A percentile compares a stretch with the other conserved stretches of the same genome.
Evolutionary conservation across 176 grass and related monocot genomes (phyloP).

Genomic region (Bonia amplexicaulis): DNA sequence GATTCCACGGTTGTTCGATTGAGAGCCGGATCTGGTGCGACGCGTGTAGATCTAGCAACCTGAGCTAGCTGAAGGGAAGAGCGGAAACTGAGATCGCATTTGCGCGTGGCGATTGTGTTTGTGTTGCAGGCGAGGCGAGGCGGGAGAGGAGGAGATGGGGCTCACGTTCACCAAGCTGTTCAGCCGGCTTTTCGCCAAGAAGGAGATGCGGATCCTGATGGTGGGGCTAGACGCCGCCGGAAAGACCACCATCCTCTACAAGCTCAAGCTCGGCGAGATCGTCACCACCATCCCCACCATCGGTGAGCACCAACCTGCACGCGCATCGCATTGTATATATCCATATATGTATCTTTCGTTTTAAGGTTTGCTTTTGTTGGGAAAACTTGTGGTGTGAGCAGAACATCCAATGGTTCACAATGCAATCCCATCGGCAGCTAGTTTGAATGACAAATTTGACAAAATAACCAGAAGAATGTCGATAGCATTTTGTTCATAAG

Average conservation of each 20-base stretch:
- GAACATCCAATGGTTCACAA: background rate
- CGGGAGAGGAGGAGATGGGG: constrained; percentile 44
- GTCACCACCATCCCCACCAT: constrained; percentile 80
- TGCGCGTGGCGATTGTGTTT: background rate
- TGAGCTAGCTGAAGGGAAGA: background rate
- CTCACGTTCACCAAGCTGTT: constrained; percentile 80
- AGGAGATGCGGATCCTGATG: constrained; percentile 83
- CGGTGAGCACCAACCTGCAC: constrained; percentile 21
- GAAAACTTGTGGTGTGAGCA: background rate
- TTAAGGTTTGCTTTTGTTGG: background rate
- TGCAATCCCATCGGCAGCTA: background rate
- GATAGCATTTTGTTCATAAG: background rate
- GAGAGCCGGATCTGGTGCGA: constrained; percentile 14
- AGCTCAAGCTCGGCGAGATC: constrained; percentile 80
- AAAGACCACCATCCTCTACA: constrained; percentile 81
- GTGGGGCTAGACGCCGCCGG: constrained; percentile 70
- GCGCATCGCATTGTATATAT: background rate
- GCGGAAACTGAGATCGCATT: background rate
- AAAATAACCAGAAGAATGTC: background rate
- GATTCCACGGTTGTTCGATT: constrained; percentile 7
- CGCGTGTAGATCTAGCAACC: constrained; percentile 22
- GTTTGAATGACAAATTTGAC: background rate
- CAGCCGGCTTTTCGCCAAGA: constrained; percentile 74
- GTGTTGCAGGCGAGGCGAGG: constrained; percentile 25
- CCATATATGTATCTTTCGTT: background rate